phyloP scores from a whole-genome alignment of 768 basidiomycete species.

The Harrya chromipes region DNA sequence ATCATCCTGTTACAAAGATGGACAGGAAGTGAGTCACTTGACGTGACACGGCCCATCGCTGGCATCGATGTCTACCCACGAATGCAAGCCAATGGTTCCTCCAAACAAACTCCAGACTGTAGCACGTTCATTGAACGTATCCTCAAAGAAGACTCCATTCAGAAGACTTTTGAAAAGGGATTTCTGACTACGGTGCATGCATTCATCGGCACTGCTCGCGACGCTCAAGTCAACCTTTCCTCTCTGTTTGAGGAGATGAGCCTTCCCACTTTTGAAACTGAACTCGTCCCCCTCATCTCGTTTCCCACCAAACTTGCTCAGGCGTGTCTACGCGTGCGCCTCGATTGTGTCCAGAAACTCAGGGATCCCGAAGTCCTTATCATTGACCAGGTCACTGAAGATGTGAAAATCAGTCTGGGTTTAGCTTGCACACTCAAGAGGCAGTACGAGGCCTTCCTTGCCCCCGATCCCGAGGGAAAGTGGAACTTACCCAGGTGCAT shows the following conservation, averaged over 20 bases:
- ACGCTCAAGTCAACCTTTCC: slow-evolving; percentile 79
- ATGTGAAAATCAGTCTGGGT: slow-evolving; percentile 86
- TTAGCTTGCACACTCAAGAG: slow-evolving; percentile 93
- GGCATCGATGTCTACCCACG: slow-evolving; percentile 48
- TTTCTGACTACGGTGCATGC: slow-evolving; percentile 84
- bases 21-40: slow-evolving; percentile 91
- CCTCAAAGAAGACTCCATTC: slow-evolving; percentile 94
- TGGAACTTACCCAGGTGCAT: slow-evolving; percentile 92
- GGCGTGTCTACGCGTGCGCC: slow-evolving; percentile 83
- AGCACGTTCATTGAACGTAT: slow-evolving; percentile 91
- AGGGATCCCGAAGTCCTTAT: slow-evolving; percentile 87
- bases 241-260: slow-evolving; percentile 81
- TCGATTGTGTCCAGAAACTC: slow-evolving; percentile 85
- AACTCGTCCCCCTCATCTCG: slow-evolving; percentile 88
- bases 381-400: slow-evolving; percentile 92
- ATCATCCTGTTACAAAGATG: slow-evolving; percentile 80
- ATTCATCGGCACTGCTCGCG: slow-evolving; percentile 81
- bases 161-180: slow-evolving; percentile 89
- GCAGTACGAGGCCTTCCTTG: slow-evolving; percentile 89
- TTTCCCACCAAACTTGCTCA: slow-evolving; percentile 95
- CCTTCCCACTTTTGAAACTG: slow-evolving; percentile 85
- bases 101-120: slow-evolving; percentile 55
- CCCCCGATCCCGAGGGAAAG: slow-evolving; percentile 79
- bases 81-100: slow-evolving; percentile 29
- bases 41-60: slow-evolving; percentile 79